A percentile compares a stretch with the other conserved stretches of the same genome.
Conservation (phyloP, 768 basidiomycete genomes). For the Holtermannia corniformis region DNA sequence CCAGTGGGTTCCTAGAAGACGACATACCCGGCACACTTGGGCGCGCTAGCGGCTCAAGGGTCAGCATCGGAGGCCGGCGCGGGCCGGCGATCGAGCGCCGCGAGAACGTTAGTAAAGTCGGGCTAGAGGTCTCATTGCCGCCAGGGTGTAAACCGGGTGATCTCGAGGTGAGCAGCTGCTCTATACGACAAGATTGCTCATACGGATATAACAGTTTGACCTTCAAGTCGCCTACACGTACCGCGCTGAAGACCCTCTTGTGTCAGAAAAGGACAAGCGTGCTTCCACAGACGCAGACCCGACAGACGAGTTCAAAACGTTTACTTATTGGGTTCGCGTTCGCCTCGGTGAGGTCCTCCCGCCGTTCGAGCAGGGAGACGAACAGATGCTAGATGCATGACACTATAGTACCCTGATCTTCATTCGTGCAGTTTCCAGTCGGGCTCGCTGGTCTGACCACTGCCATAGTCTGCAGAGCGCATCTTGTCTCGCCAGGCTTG, state of each 20-base stretch:
- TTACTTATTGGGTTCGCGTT: conserved; percentile 33
- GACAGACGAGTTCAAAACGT: conserved; percentile 35
- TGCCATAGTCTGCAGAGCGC: no score
- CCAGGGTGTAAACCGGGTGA: conserved; percentile 61
- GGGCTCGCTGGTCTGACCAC: no score
- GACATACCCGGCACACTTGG: conserved; percentile 42
- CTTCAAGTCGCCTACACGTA: conserved; percentile 93
- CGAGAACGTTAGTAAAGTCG: conserved; percentile 79
- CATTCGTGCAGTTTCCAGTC: no score
- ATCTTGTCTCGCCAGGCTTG: no score
- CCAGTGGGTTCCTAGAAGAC: conserved; percentile 38
- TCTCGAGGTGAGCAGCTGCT: conserved; percentile 58
- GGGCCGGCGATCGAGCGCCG: conserved; percentile 79
- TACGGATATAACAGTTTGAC: conserved; percentile 57
- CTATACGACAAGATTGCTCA: no score
- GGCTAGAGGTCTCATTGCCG: conserved; percentile 76
- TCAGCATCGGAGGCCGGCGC: conserved; percentile 38
- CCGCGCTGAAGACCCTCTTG: conserved; percentile 61
- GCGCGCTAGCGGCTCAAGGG: conserved; percentile 47
- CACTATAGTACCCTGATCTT: no score
- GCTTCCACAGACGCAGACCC: conserved; percentile 5
- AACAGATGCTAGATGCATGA: no score
- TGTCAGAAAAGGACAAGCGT: conserved; percentile 1
- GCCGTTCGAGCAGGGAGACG: not conserved
- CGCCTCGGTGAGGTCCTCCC: conserved; percentile 13